Evolutionary conservation across 1,139 yeast genomes (phyloP), one percentile per base, ranked within the genome.

Genomic region (Blastobotrys capitulatus): DNA sequence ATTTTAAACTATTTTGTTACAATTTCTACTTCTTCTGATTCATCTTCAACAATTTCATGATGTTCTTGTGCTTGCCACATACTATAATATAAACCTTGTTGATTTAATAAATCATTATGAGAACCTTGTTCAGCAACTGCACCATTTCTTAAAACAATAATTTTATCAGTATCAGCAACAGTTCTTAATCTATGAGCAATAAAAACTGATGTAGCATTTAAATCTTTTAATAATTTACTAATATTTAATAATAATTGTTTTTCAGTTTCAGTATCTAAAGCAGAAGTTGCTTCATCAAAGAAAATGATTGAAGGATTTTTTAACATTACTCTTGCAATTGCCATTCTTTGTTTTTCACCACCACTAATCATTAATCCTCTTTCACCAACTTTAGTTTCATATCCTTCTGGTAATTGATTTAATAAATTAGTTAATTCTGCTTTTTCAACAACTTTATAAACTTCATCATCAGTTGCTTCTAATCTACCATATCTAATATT

Each of bases 361-460:
- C 99, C 98, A 10, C 97, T 88, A 44, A 92, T 89, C 98, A 92
- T 92, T 77, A 92, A 77, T 20, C 99, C 98, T 59, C 99, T 74
- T 67, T 94, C 99, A 46, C 99, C 99, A n/a, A 92, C 98, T 49
- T 86, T 74, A 0, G 98, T 92, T 35, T 83, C 73, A 41, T 78
- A 73, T 1, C 97, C 97, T 13, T 86, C 86, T 0, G 98, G 97
- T 43, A 92, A 71, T 46, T 83, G 87, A 6, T 67, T 60, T 19
- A 94, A 75, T 42, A 90, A 71, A 19, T 70, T 68, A 52, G 80
- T 79, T 51, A 92, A 74, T 60, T 86, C 83, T 1, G 95, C 96
- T 57, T 78, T 77, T 41, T 72, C 66, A 8, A 92, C 83, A 19
- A 82, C 89, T 9, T 69, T 67, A 12, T 68, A 57, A 2, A 94